Base-by-base conservation (phyloP, 495 filamentous ascomycete genomes). In the Penicillium subrubescens region DNA sequence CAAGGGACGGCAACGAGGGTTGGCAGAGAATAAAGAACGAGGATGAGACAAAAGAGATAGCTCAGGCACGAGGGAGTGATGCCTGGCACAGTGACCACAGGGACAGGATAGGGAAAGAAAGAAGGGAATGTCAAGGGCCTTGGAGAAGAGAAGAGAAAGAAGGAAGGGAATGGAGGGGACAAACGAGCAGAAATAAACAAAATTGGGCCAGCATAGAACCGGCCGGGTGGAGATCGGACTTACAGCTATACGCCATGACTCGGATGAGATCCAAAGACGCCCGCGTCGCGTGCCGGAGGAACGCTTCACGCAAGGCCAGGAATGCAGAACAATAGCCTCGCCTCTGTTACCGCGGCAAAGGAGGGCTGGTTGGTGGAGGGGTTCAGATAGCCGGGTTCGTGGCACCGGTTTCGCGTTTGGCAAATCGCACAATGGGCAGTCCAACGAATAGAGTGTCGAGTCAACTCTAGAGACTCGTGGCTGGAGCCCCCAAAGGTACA, bases 121-220 rank as follows among this genome's bases (percentile, higher is more conserved):
- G 67, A 71, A 69, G 68, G 69, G 71, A 71, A 73, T 71, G 71
- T 69, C 58, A 50, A 57, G 35, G 27, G 51, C 35, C 27, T 60
- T 57, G 46, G 35, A 41, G 50, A 37, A 44, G 19, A 57, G 43
- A 12, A 58, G 35, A 23, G 33, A 52, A 59, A 61, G 59, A 68
- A 65, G 67, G 67, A 71, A 71, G 71, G 64, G 59, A 58, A 62
- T 55, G 56, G 69, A 71, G 70, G 70, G 61, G 70, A 70, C 67
- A 64, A 68, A 67, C 65, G 65, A 58, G 50, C 62, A 68, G 72
- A 80, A 80, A 80, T 80, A 80, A 80, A 79, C 78, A 80, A 78
- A 76, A 76, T 37, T 37, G 62, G 66, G 60, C 64, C 64, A 68
- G 62, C 71, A 75, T 78, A 73, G 64, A 79, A 71, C 68, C 51